phyloP scores from a whole-genome alignment of 306 rosid genomes.

The Casuarina equisetifolia region DNA sequence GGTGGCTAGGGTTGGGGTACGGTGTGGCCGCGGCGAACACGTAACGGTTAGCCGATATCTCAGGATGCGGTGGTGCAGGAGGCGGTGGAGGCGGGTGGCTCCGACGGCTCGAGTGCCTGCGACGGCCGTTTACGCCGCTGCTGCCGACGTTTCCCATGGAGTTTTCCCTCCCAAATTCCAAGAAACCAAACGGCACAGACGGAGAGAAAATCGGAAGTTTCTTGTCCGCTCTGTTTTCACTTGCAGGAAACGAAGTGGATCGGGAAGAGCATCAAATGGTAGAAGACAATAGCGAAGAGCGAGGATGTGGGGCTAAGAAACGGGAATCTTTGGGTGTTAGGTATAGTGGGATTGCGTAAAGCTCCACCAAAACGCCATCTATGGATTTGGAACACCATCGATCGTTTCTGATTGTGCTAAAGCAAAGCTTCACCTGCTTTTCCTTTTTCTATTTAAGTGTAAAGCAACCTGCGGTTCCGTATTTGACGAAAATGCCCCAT shows the following conservation, averaged over 20 bases:
- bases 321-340: slow-evolving; percentile 28
- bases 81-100: slow-evolving; percentile 69
- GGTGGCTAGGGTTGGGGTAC: slow-evolving; percentile 37
- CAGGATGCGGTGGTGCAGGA: slow-evolving; percentile 62
- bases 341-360: slow-evolving; percentile 80
- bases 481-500: too few relatives aligned
- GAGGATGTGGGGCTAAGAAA: slow-evolving; percentile 1
- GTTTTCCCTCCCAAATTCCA: neutral
- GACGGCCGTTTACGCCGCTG: slow-evolving; percentile 42
- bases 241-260: neutral
- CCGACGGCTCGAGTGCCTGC: slow-evolving; percentile 57
- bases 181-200: neutral
- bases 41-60: slow-evolving; percentile 53
- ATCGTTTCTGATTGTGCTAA: slow-evolving; percentile 29
- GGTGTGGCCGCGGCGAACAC: slow-evolving; percentile 67
- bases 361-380: slow-evolving; percentile 60
- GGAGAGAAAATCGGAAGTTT: neutral
- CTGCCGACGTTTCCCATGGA: slow-evolving; percentile 84
- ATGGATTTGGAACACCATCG: slow-evolving; percentile 14
- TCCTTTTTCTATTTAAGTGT: neutral
- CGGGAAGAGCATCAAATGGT: neutral
- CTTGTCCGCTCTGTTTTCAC: neutral
- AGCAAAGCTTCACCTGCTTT: slow-evolving; percentile 26
- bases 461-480: too few relatives aligned
- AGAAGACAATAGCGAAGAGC: neutral